Evolutionary conservation across 345 rosid genomes (phyloP), one percentile per base, ranked within the genome.

Genomic region (Odontarrhena argentea): DNA sequence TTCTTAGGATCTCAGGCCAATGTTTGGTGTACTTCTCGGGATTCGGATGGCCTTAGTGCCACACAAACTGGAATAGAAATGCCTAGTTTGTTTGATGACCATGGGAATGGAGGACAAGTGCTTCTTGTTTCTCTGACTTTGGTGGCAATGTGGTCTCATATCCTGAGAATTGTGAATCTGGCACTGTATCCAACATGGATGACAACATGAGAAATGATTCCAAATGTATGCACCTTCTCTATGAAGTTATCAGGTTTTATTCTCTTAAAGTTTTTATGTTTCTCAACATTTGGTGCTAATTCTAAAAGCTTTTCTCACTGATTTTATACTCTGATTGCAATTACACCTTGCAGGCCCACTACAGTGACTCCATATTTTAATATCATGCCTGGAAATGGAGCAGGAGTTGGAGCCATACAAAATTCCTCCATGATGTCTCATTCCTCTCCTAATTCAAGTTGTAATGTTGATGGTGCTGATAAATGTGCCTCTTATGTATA

Each of bases 1-100:
- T 75, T 64, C 14, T 59, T 68, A 85, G 89, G 74, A 36, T 65
- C 58, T 76, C 82, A 73, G 67, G 68, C 60, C 67, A 36, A 40
- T 58, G 67, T 60, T 47, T 54, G 36, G 70, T 54, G 32, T 54
- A 35, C 51, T 44, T 34, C 22, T 3, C 45, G 14, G 45, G 54
- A 44, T 44, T 43, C 8, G 6, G 18, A 44, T 66, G 40, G 62
- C 34, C 12, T 36, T 34, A 14, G 13, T 14, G 70, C 49, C 66
- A 68, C 77, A 51, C 80, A 65, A 58, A 65, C 61, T 40, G 60
- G 28, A 59, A 24, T 35, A n/a, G 75, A 53, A 47, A 26, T 8
- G 51, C 32, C 62, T 0, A 69, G 48, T 54, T 68, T 78, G 34
- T 60, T 73, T 59, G 72, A 60, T 50, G 55, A 45, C 41, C 58